Base-by-base conservation (phyloP, 176 grass and related monocot species). In the Eleusine coracana region DNA sequence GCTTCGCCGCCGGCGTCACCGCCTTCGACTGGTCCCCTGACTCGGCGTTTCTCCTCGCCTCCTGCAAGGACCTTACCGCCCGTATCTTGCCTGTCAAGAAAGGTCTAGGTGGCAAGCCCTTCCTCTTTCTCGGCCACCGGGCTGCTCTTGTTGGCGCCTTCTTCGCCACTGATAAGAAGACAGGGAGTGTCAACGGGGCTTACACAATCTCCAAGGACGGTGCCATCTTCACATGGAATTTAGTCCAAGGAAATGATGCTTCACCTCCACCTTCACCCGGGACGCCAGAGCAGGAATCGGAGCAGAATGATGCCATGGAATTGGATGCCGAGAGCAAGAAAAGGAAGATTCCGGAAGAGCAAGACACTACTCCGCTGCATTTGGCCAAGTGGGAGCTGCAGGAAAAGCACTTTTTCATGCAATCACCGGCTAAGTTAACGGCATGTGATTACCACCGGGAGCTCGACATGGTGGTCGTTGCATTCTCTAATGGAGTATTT, bases 391-490 rank as follows among this genome's bases (percentile, higher is more conserved):
- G 96, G 96, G 82, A 86, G 73, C 62, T 96, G 58, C 73, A 83
- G 84, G 95, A 93, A 58, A 98, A 98, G 12, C 80, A 93, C 75
- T 98, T 93, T 39, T 98, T 98, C 67, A 96, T 92, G 91, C 96
- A 98, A 77, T 13, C 92, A 10, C 86, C 92, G 0, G 96, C 93
- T 75, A 91, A 91, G 65, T 48, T 98, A 72, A 90, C 96, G 20
- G 80, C 93, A 34, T 98, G 96, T 45, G 91, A 96, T 95, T 98
- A 93, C 74, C 96, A 98, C 80, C 51, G 80, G 50, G 88, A 96
- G 34, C 87, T 98, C 8, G 89, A 98, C 82, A 95, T 98, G 96
- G 91, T 98, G 17, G 85, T 98, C 21, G 89, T 96, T 61, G 96
- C 91, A 10, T 95, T 95, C 66, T 92, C 96, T 48, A 95, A 87